Base-by-base conservation (phyloP, 768 basidiomycete species). In the Leccinum broughii region DNA sequence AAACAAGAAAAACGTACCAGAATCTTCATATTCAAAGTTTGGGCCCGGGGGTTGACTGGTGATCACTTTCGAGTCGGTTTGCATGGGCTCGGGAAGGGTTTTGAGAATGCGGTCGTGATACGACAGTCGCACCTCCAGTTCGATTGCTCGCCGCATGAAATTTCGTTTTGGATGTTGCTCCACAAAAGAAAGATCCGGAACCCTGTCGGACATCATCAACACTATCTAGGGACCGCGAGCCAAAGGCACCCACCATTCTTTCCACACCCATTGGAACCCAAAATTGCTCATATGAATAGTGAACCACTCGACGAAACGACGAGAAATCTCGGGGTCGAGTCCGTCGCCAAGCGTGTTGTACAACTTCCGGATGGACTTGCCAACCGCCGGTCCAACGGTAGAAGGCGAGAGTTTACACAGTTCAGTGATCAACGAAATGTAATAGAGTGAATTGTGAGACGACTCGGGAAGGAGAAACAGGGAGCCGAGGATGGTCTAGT, bases 211-310 rank as follows among this genome's bases (percentile, higher is more conserved):
- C 22, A 41, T 62, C 14, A 34, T 59, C 54, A 52, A 52, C 9
- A 53, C 6, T 55, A 37, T 10, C 15, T 50, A 57, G 13, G 30
- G 9, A 57, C 4, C 14, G 35, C 11, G 28, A 57, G 1, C 20
- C 14, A 2, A 41, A 50, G 37, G 26, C 15, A 6, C 87, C 50
- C 55, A 95, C 96, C 97, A 99, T 82, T 98, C 97, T 69, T 93
- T 95, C 97, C 97, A 99, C 14, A 97, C 93, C 97, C 97, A 98
- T 68, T 89, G 87, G 76, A 98, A 99, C 26, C 88, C 89, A 72
- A 98, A 99, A 76, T 99, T 99, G 65, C 93, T 95, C 87, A 99
- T 89, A 68, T 99, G 97, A 2, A 91, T 81, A 2, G 93, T 83
- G 66, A 98, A 97, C 97, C 97, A 99, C 61, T 98, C 95, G 0